These are phyloP conservation scores for Solanum tacnaense DNA, from an alignment of 257 asterid species.

Conservation along the genomic window DNA sequence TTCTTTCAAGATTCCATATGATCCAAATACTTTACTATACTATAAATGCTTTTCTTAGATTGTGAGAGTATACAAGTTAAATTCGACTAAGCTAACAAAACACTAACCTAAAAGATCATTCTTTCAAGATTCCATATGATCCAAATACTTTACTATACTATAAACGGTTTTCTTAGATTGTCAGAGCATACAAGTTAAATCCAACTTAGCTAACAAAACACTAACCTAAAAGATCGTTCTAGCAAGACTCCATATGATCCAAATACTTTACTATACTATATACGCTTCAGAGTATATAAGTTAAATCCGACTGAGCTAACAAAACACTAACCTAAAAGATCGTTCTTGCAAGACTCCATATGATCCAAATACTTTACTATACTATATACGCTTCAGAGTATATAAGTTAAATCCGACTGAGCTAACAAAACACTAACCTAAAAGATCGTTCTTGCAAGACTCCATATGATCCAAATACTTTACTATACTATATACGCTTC, in stretches of 20 bases:
- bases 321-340: too few species aligned
- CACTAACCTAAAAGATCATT: slow-evolving; percentile 44
- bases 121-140: slow-evolving; percentile 32
- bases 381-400: background rate
- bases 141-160: too few species aligned
- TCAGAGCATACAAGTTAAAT: background rate
- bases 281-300: background rate
- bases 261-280: background rate
- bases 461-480: slow-evolving; percentile 36
- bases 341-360: too few species aligned
- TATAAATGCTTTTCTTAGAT: too few species aligned
- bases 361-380: too few species aligned
- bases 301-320: background rate
- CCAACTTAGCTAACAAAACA: background rate
- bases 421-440: slow-evolving; percentile 24
- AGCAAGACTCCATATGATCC: slow-evolving; percentile 32
- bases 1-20: too few species aligned
- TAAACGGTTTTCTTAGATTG: background rate
- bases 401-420: background rate
- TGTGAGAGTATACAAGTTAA: background rate
- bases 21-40: too few species aligned
- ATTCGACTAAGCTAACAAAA: background rate
- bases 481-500: too few species aligned
- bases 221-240: slow-evolving; percentile 42
- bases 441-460: slow-evolving; percentile 29